Conservation (phyloP, 768 basidiomycete species). For the Pleurotus pulmonarius region DNA sequence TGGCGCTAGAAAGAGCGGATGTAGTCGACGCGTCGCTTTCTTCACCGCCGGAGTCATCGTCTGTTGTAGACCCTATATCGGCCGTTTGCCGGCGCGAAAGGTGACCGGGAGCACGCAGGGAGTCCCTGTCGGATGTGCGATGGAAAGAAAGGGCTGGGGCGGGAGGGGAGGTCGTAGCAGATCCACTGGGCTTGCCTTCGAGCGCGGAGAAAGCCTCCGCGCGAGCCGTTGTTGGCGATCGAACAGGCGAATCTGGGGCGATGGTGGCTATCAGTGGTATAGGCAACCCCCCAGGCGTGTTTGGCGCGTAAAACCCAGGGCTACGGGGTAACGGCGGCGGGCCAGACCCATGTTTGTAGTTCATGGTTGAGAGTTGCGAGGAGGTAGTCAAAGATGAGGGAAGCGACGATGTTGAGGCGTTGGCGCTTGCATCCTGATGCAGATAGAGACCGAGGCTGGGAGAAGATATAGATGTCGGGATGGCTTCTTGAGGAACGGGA, state of each 20-base stretch:
- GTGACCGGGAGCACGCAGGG: conserved; percentile 14
- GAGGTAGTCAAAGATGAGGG: conserved; percentile 22
- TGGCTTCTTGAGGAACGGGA: conserved; percentile 16
- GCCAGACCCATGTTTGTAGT: background rate
- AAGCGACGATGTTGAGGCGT: conserved; percentile 38
- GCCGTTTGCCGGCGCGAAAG: conserved; percentile 11
- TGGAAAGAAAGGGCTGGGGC: conserved; percentile 11
- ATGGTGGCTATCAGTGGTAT: conserved; percentile 57
- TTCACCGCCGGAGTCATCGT: conserved; percentile 17
- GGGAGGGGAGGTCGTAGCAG: conserved; percentile 11
- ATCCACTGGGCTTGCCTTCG: background rate
- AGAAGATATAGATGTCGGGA: conserved; percentile 37
- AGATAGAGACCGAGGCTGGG: conserved; percentile 34
- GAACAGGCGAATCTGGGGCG: conserved; percentile 34
- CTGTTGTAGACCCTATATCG: conserved; percentile 9
- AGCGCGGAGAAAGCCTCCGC: conserved; percentile 13
- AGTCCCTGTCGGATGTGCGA: conserved; percentile 10
- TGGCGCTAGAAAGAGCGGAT: conserved; percentile 21
- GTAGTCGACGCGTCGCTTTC: conserved; percentile 40
- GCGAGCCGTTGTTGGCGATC: conserved; percentile 15
- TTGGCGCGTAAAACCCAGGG: conserved; percentile 1
- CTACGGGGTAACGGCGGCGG: conserved; percentile 4
- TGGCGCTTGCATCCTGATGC: conserved; percentile 20
- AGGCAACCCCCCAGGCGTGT: conserved; percentile 36
- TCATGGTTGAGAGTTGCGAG: background rate